Conservation (phyloP, 1,284 basidiomycete genomes). For the Sphagnurus paluster region DNA sequence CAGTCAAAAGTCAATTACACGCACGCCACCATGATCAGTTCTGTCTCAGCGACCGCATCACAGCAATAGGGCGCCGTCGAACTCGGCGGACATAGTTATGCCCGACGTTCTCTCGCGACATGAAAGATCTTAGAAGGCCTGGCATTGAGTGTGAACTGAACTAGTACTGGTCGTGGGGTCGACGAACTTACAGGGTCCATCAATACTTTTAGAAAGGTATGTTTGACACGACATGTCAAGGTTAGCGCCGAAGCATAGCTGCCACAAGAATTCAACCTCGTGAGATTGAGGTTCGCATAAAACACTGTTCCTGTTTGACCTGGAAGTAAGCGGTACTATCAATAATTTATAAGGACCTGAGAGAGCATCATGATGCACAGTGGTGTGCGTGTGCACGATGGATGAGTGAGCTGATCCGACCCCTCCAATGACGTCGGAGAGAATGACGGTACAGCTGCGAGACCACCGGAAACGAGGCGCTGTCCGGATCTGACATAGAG, state of each 20-base stretch:
- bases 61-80: background rate
- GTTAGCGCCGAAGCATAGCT: constrained; percentile 8
- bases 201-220: constrained; percentile 10
- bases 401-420: background rate
- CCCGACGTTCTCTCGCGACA: constrained; percentile 17
- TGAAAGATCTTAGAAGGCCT: constrained; percentile 2
- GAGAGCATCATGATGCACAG: too few species aligned
- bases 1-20: constrained; percentile 11
- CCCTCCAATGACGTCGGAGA: background rate
- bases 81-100: constrained; percentile 5
- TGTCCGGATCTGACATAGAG: too few species aligned
- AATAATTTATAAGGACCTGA: too few species aligned
- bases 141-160: constrained; percentile 10
- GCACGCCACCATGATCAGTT: too few species aligned
- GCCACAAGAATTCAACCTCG: background rate
- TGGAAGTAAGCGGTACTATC: too few species aligned
- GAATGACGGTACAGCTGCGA: too few species aligned
- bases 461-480: too few species aligned
- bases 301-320: background rate
- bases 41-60: constrained; percentile 7
- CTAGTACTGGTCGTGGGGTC: background rate
- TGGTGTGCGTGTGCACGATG: too few species aligned
- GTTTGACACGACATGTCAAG: constrained; percentile 23
- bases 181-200: constrained; percentile 13
- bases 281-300: background rate